These are phyloP conservation scores for Aspergillus proliferans DNA, from an alignment of 2,329 filamentous ascomycete genomes.

Conservation along the genomic window DNA sequence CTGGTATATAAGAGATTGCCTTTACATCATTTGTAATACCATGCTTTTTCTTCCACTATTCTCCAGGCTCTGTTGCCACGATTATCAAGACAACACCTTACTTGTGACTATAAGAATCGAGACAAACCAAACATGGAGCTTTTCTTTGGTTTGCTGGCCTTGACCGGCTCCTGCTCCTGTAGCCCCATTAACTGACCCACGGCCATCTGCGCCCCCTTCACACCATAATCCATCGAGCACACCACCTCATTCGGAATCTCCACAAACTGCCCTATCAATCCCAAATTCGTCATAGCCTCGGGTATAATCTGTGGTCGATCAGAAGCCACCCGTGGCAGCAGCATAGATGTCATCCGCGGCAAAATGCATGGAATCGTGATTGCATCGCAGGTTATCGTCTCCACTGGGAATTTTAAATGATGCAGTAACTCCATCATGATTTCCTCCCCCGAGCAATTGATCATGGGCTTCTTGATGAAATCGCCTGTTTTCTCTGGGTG, in stretches of 20 bases:
- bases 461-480: conserved; percentile 37
- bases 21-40: too few species aligned
- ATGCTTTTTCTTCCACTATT: too few species aligned
- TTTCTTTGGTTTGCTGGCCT: conserved; percentile 5
- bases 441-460: conserved; percentile 36
- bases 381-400: conserved; percentile 20
- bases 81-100: too few species aligned
- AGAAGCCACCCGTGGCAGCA: conserved; percentile 28
- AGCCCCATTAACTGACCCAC: conserved; percentile 26
- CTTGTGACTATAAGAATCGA: too few species aligned
- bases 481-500: conserved; percentile 31
- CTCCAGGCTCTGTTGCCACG: too few species aligned
- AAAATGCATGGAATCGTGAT: conserved; percentile 35
- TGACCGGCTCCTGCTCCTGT: conserved; percentile 1
- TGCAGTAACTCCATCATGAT: conserved; percentile 35
- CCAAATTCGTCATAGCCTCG: conserved; percentile 31
- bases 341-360: conserved; percentile 35
- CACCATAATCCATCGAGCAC: conserved; percentile 36
- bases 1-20: too few species aligned
- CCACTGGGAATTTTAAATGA: conserved; percentile 32
- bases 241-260: conserved; percentile 36
- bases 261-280: conserved; percentile 38
- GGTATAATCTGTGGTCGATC: conserved; percentile 39
- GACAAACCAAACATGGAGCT: not conserved
- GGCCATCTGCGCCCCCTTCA: conserved; percentile 31